Conservation (phyloP, 129 eudicot species). For the Artemisia annua region DNA sequence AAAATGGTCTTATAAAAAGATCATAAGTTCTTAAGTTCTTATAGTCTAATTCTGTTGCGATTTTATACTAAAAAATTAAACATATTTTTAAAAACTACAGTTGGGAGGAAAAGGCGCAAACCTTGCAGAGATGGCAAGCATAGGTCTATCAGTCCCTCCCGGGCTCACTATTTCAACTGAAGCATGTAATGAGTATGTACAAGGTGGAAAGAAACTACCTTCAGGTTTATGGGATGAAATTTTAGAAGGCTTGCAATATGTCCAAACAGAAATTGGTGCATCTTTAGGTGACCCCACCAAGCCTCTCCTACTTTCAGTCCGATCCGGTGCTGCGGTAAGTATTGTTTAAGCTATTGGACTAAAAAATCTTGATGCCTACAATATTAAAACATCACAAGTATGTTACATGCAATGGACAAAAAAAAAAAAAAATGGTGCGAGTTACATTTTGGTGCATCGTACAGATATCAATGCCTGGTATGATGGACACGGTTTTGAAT, state of each 20-base stretch:
- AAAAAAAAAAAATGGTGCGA: no score
- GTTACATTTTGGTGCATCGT: neutral
- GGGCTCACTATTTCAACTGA: constrained; percentile 97
- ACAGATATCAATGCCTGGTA: constrained; percentile 99
- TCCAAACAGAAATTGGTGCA: constrained; percentile 85
- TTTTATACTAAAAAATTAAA: neutral
- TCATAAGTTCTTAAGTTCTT: no score
- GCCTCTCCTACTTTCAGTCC: constrained; percentile 94
- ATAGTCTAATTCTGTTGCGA: neutral
- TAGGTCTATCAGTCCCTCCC: constrained; percentile 95
- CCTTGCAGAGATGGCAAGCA: constrained; percentile 98
- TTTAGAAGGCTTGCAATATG: constrained; percentile 63
- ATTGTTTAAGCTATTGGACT: neutral
- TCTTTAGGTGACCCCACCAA: constrained; percentile 81
- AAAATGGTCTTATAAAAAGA: no score
- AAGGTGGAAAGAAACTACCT: constrained; percentile 68
- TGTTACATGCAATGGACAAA: no score
- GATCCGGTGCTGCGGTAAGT: constrained; percentile 96
- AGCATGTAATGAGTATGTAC: constrained; percentile 94
- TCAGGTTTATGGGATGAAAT: constrained; percentile 89
- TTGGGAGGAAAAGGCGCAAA: constrained; percentile 99
- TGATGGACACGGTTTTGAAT: constrained; percentile 98
- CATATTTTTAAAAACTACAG: constrained; percentile 34
- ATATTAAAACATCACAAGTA: no score
- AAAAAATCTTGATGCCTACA: no score